Base-by-base conservation (phyloP, 805 yeast species). In the Cyberlindnera galapagoensis region DNA sequence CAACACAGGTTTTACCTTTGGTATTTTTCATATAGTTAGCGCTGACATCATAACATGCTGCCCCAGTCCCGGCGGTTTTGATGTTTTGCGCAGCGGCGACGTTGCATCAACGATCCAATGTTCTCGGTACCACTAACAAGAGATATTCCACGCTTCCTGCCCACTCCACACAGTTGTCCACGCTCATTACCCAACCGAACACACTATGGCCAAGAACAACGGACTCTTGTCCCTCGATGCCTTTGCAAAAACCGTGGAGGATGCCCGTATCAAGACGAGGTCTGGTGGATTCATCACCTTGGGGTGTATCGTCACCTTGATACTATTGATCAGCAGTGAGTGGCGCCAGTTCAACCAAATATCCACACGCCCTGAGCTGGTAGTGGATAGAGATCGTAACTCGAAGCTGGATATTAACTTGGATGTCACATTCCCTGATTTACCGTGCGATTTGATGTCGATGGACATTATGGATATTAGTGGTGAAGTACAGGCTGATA, bases 221-320 rank as follows among this genome's bases (percentile, higher is more conserved):
- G 49, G 54, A 1, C 47, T 65, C 21, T 38, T 83, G 30, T 74
- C 79, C 26, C 62, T 83, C 38, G 97, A 88, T 58, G 94, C 90
- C n/a, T 88, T 90, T 54, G 73, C 94, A 18, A 90, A 88, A 59
- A 84, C 97, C 5, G 88, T 85, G 21, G 97, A 90, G 51, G 98
- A 92, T 56, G 94, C 94, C 7, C 72, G 84, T 31, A 74, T 92
- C 39, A 76, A 82, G 41, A 92, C 98, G 4, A 70, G 90, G 5
- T 69, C 90, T 7, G 98, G 98, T 33, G 98, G 96, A 3, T 48
- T 86, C 18, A 83, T 92, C 49, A 86, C 97, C 3, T 49, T 92
- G 25, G 60, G 74, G 3, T 81, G 96, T 49, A 49, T 75, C 3
- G 31, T 75, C 6, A 64, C 82, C 3, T 77, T 85, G 12, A 35